Conservation (phyloP, 441 rosid genomes). For the Isatis lusitanica region DNA sequence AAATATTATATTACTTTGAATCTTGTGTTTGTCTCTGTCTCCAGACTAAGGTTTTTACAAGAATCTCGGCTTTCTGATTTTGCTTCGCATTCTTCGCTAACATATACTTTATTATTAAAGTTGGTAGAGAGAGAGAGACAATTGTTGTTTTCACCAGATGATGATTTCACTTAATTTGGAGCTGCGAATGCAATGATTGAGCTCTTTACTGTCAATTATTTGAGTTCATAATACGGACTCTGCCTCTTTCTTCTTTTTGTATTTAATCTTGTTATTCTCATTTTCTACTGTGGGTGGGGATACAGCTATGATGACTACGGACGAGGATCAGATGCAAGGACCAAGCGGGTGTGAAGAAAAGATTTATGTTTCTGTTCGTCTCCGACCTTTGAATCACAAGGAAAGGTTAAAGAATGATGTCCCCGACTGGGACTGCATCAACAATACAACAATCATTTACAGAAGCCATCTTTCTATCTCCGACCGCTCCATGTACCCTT, state of each 20-base stretch:
- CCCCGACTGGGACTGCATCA: conserved; percentile 67
- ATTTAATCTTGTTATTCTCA: neutral
- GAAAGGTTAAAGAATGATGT: conserved; percentile 50
- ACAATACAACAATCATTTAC: conserved; percentile 49
- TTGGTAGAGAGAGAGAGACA: neutral
- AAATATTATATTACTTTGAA: neutral
- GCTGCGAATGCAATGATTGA: conserved; percentile 2
- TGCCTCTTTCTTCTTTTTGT: neutral
- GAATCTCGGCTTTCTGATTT: conserved; percentile 31
- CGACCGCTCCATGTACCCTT: conserved; percentile 61
- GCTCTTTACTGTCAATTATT: neutral
- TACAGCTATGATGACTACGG: conserved; percentile 42
- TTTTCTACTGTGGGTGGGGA: neutral
- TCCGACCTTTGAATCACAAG: conserved; percentile 62
- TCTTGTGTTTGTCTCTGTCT: conserved; percentile 38
- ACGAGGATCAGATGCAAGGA: conserved; percentile 49
- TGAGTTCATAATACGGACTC: neutral
- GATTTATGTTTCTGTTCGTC: conserved; percentile 58
- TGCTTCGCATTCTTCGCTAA: conserved; percentile 21
- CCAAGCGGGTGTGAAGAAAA: conserved; percentile 42
- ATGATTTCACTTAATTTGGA: neutral
- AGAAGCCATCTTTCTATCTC: conserved; percentile 53
- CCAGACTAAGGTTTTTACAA: conserved; percentile 8
- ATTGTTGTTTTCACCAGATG: neutral
- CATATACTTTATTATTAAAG: conserved; percentile 13